Evolutionary conservation across 495 filamentous ascomycete genomes (phyloP).

Genomic region (Penicillium egyptiacum): DNA sequence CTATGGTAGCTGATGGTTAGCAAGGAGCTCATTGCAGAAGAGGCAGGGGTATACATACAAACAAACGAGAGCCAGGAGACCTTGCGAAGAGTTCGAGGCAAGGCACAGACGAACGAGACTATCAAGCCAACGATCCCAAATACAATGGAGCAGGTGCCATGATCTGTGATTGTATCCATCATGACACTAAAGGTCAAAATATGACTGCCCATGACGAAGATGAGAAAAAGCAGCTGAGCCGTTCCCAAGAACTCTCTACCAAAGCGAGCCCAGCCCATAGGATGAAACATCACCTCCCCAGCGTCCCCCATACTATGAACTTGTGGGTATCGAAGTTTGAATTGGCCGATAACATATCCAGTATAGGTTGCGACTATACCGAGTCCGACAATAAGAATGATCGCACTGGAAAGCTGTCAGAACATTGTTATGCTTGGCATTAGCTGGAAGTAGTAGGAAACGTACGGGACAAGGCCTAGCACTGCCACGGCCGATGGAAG

Average conservation of each 20-base stretch:
- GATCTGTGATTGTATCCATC: constrained; percentile 57
- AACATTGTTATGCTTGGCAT: no score
- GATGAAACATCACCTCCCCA: constrained; percentile 60
- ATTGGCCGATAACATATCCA: constrained; percentile 30
- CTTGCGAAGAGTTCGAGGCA: constrained; percentile 60
- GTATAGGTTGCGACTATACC: constrained; percentile 59
- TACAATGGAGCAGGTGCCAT: constrained; percentile 62
- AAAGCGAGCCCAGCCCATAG: constrained; percentile 53
- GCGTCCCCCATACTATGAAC: constrained; percentile 68
- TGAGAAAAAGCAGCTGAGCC: constrained; percentile 62
- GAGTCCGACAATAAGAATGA: constrained; percentile 55
- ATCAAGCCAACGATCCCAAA: constrained; percentile 61
- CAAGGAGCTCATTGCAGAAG: neutral
- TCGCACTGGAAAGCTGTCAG: constrained; percentile 10
- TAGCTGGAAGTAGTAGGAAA: neutral
- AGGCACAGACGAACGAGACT: constrained; percentile 56
- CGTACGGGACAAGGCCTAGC: constrained; percentile 53
- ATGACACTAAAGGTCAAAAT: constrained; percentile 65
- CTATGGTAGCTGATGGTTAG: constrained; percentile 4
- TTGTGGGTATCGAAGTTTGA: constrained; percentile 34
- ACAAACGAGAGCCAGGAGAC: constrained; percentile 57
- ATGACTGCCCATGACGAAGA: constrained; percentile 72
- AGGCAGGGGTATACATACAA: constrained; percentile 25
- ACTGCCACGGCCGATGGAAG: constrained; percentile 58
- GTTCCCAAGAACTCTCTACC: constrained; percentile 61